Conservation (phyloP, 2,329 filamentous ascomycete species). For the Penicillium sp. region DNA sequence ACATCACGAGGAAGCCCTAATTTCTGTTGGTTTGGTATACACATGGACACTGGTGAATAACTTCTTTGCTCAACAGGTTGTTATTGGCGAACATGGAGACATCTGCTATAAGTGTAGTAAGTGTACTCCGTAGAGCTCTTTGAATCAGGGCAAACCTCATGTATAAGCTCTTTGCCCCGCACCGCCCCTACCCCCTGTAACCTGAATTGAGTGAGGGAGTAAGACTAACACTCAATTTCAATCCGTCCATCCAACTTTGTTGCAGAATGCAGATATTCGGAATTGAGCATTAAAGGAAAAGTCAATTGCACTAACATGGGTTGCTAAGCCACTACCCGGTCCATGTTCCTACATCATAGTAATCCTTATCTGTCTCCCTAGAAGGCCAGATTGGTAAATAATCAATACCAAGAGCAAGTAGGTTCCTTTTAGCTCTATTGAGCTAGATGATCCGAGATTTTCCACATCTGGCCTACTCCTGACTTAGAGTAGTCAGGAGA, state of each 20-base stretch:
- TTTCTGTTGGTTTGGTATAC: background rate
- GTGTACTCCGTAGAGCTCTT: background rate
- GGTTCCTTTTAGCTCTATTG: background rate
- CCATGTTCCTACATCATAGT: background rate
- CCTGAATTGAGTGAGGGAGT: background rate
- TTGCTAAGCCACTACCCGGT: background rate
- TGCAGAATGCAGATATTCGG: background rate
- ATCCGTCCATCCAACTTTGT: too few species aligned
- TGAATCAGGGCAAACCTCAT: background rate
- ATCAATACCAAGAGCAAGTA: too few species aligned
- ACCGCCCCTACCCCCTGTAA: background rate
- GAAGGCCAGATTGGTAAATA: too few species aligned
- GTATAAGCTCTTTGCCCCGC: background rate
- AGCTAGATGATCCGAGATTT: background rate
- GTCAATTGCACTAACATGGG: background rate
- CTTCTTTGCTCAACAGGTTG: background rate
- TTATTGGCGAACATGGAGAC: background rate
- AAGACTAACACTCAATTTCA: too few species aligned
- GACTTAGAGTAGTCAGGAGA: background rate
- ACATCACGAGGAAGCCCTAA: background rate
- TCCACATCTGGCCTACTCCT: background rate
- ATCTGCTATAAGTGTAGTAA: background rate
- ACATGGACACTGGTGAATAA: background rate
- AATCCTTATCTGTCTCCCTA: background rate
- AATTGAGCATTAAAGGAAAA: background rate